Conservation (phyloP, 805 yeast genomes). For the Zygosaccharomyces gambellarensis region DNA sequence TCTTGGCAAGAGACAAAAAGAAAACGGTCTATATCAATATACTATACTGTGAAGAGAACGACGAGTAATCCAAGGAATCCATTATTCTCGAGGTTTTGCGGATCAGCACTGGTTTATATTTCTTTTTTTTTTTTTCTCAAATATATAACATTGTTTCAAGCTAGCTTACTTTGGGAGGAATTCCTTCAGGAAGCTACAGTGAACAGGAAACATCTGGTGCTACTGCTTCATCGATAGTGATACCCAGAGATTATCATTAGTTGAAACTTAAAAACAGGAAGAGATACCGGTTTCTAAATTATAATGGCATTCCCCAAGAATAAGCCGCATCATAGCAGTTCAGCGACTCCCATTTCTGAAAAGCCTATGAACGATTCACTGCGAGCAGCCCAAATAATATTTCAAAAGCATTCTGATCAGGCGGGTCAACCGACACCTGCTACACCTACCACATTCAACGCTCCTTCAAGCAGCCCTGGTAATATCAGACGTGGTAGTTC, state of each 20-base stretch:
- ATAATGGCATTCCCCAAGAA: conserved; percentile 11
- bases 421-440: not conserved
- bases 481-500: not conserved
- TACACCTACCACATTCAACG: not conserved
- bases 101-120: not conserved
- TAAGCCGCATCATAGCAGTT: conserved; percentile 8
- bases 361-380: conserved; percentile 24
- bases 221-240: not conserved
- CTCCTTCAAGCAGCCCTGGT: not conserved
- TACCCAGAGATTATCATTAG: not conserved
- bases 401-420: conserved; percentile 24
- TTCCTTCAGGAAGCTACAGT: not conserved
- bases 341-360: conserved; percentile 13
- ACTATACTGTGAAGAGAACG: not conserved
- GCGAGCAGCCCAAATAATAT: conserved; percentile 31
- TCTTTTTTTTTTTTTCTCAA: no score
- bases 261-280: not conserved
- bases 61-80: not conserved
- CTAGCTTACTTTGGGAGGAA: not conserved
- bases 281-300: not conserved
- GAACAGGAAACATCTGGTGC: not conserved
- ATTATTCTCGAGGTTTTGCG: not conserved
- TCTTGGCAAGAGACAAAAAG: not conserved
- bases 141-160: not conserved
- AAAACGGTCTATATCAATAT: not conserved